A percentile compares a stretch with the other conserved stretches of the same genome.
Conservation (phyloP, 345 rosid genomes). For the Brassica incana region DNA sequence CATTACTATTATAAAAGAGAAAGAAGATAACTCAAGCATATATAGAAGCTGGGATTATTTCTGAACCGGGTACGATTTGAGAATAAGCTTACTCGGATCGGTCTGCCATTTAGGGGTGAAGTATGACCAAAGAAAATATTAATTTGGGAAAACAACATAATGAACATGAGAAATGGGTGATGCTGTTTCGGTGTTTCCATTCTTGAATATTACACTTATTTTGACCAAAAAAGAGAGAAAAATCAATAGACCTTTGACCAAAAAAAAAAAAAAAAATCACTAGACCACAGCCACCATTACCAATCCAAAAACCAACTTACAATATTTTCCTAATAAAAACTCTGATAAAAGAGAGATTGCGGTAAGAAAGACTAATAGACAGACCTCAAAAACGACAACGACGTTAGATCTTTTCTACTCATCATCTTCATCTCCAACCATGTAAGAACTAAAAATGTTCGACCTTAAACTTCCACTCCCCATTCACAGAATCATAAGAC, state of each 20-base stretch:
- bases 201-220: neutral
- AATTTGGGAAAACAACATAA: neutral
- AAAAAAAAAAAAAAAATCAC: too few relatives aligned
- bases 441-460: slow-evolving; percentile 73
- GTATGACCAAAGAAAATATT: neutral
- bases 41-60: too few relatives aligned
- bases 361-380: neutral
- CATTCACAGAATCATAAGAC: slow-evolving; percentile 73
- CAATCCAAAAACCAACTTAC: neutral
- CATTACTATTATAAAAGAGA: too few relatives aligned
- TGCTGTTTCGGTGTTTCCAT: neutral
- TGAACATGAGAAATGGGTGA: neutral
- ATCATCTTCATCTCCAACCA: slow-evolving; percentile 56
- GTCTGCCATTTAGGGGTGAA: neutral
- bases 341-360: neutral
- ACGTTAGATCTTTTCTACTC: slow-evolving; percentile 11
- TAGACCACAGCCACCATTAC: neutral
- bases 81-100: neutral
- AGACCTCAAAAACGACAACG: neutral
- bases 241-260: too few relatives aligned
- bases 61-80: too few relatives aligned
- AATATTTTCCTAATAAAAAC: neutral
- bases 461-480: slow-evolving; percentile 93
- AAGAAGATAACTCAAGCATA: too few relatives aligned
- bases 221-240: neutral